Evolutionary conservation across 768 basidiomycete species (phyloP).

Genomic region (Cystobasidium ongulense): DNA sequence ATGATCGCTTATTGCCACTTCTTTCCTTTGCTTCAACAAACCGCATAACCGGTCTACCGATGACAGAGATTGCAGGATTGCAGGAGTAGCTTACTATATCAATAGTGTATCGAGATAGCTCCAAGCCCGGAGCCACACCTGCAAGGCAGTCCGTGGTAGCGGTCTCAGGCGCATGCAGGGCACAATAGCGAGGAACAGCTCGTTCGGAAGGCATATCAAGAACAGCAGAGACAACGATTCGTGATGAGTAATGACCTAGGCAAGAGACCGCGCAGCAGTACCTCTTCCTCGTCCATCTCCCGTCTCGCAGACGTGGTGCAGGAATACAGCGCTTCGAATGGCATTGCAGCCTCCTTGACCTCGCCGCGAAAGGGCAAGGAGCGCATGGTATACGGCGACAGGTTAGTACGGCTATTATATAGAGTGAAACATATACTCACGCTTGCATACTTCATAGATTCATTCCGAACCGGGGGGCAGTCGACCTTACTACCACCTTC

Average conservation of each 20-base stretch:
- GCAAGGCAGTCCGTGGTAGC: too few species aligned
- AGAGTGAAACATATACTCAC: not conserved
- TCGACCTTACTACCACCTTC: conserved; percentile 58
- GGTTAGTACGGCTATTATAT: conserved; percentile 39
- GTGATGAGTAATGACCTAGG: not conserved
- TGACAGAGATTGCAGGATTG: too few species aligned
- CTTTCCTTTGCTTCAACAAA: too few species aligned
- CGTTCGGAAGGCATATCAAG: too few species aligned
- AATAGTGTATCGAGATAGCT: too few species aligned
- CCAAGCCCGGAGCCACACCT: too few species aligned
- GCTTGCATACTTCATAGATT: conserved; percentile 48
- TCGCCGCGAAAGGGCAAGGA: conserved; percentile 41
- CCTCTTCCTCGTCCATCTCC: not conserved
- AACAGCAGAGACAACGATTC: not conserved
- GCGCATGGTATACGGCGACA: conserved; percentile 45
- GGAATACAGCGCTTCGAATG: not conserved
- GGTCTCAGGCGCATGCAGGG: not conserved
- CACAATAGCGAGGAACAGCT: not conserved
- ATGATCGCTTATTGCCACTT: too few species aligned
- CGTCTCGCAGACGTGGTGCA: not conserved
- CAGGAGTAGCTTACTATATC: too few species aligned
- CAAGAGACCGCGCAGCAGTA: not conserved
- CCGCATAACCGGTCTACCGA: too few species aligned
- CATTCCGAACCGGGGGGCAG: conserved; percentile 56
- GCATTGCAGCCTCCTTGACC: not conserved